A percentile compares a stretch with the other conserved stretches of the same genome.
Conservation (phyloP, 2,329 filamentous ascomycete species). For the Penicillium nordicum region DNA sequence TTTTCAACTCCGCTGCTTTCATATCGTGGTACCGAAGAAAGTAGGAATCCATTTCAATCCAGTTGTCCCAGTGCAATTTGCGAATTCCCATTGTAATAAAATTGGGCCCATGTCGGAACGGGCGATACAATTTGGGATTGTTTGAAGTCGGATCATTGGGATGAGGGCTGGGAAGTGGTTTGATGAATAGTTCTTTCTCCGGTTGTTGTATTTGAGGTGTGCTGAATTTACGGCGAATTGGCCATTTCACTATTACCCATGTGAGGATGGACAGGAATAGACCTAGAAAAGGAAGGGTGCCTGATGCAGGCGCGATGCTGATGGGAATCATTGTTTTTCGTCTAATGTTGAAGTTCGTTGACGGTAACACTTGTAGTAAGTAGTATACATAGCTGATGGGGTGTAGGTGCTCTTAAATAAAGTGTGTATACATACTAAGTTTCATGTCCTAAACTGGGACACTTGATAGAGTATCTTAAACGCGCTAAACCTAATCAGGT, state of each 20-base stretch:
- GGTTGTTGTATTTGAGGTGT: neutral
- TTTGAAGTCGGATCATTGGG: neutral
- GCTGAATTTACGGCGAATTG: neutral
- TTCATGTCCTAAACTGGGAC: neutral
- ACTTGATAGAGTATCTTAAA: too few relatives aligned
- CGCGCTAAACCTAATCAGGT: neutral
- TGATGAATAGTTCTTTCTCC: neutral
- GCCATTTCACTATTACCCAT: neutral
- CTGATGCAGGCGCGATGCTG: neutral
- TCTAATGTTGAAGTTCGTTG: neutral
- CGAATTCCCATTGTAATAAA: conserved; percentile 18
- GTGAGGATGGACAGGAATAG: neutral
- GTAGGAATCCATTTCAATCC: conserved; percentile 19
- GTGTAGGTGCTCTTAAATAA: neutral
- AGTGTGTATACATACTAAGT: neutral
- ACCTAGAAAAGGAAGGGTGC: neutral
- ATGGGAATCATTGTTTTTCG: neutral
- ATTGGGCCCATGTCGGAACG: conserved; percentile 15
- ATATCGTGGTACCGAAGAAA: conserved; percentile 8
- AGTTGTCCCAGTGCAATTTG: conserved; percentile 15
- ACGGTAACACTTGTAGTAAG: neutral
- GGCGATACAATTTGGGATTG: conserved; percentile 9
- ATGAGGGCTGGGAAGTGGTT: neutral
- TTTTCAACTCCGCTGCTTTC: neutral
- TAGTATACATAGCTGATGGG: neutral